Percentiles rank a stretch among this genome's conserved stretches.
Conservation (phyloP, 345 rosid genomes). For the Adansonia digitata region DNA sequence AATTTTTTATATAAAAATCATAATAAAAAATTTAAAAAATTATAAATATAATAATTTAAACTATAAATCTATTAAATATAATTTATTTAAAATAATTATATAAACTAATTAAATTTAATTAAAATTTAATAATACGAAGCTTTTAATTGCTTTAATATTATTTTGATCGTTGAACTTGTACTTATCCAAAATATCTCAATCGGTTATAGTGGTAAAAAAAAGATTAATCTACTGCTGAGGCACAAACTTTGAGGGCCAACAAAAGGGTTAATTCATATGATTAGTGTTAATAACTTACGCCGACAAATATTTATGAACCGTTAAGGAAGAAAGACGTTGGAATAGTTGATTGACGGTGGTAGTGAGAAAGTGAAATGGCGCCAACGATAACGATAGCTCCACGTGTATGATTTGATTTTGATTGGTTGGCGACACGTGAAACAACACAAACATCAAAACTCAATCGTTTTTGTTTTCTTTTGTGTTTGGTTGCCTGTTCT, state of each 20-base stretch:
- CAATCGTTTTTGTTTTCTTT: not conserved
- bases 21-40: no score
- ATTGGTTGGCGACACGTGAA: slow-evolving; percentile 6
- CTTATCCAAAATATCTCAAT: not conserved
- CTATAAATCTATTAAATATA: no score
- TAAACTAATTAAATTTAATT: no score
- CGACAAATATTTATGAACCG: not conserved
- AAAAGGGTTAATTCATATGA: not conserved
- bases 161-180: no score
- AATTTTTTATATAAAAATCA: no score
- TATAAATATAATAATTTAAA: no score
- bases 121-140: no score
- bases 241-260: not conserved
- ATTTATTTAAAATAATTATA: no score
- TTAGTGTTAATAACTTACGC: not conserved
- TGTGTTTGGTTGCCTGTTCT: not conserved
- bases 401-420: not conserved
- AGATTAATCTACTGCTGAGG: not conserved
- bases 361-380: not conserved
- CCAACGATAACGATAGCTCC: not conserved
- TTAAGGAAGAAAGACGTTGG: not conserved
- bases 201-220: not conserved
- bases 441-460: not conserved
- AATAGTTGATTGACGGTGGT: not conserved
- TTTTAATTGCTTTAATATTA: no score